phyloP scores from a whole-genome alignment of 768 basidiomycete species.

The Boletus rubropictus region DNA sequence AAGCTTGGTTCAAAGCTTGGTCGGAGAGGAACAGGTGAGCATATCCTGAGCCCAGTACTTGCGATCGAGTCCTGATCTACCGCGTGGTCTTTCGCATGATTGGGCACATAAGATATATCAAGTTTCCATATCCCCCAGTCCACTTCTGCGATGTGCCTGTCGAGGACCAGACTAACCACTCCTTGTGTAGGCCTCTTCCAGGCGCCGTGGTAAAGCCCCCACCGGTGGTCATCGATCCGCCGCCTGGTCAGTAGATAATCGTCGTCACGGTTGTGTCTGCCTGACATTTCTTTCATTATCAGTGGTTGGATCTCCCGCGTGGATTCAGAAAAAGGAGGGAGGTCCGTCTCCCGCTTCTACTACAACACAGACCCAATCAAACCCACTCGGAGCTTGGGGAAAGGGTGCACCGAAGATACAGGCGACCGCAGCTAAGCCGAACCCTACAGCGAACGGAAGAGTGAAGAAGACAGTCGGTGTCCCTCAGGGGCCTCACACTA shows the following conservation, averaged over 20 bases:
- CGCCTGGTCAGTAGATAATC: constrained; percentile 27
- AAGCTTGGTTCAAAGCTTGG: constrained; percentile 37
- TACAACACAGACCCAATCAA: constrained; percentile 1
- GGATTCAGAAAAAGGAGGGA: constrained; percentile 19
- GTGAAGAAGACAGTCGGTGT: constrained; percentile 9
- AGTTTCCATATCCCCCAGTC: constrained; percentile 38
- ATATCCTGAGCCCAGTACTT: not conserved
- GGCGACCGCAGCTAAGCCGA: constrained; percentile 2
- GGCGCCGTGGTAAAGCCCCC: constrained; percentile 24
- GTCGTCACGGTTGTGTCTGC: not conserved
- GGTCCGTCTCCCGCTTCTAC: not conserved
- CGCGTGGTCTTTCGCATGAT: not conserved
- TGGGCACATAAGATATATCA: constrained; percentile 23
- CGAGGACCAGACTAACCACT: constrained; percentile 34
- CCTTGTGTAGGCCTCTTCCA: constrained; percentile 43
- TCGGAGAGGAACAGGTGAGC: constrained; percentile 25
- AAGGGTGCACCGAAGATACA: constrained; percentile 15
- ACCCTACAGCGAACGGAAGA: constrained; percentile 21
- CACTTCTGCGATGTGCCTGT: constrained; percentile 35
- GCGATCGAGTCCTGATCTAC: constrained; percentile 2
- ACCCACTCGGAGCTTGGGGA: constrained; percentile 11
- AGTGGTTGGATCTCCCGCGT: constrained; percentile 29
- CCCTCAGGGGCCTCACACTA: constrained; percentile 4
- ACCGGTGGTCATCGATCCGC: constrained; percentile 22
- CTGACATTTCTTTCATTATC: not conserved